A percentile compares a stretch with the other conserved stretches of the same genome.
These are phyloP conservation scores for Xylaria sp. DNA, from an alignment of 2,329 filamentous ascomycete species.

Conservation along the genomic window DNA sequence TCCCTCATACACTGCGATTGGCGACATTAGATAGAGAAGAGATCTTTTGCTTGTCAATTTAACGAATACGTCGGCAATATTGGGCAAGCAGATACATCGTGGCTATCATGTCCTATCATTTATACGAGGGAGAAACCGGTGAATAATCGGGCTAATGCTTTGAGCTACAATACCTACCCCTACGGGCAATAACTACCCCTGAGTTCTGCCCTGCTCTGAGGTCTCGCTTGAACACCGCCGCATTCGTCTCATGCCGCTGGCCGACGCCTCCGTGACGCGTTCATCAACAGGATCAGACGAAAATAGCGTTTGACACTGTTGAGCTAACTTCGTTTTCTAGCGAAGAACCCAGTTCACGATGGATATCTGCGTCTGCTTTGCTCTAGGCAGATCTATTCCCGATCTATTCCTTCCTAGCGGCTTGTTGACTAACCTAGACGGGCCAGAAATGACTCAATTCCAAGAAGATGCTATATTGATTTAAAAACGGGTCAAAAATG, in stretches of 20 bases:
- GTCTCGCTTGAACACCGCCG: slow-evolving; percentile 26
- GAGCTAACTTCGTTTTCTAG: background rate
- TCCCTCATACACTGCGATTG: background rate
- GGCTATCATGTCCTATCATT: background rate
- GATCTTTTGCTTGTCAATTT: background rate
- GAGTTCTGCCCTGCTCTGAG: slow-evolving; percentile 21
- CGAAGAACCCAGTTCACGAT: background rate
- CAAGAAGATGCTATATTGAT: slow-evolving; percentile 1
- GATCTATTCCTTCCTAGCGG: background rate
- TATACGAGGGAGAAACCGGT: background rate
- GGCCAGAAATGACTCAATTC: slow-evolving; percentile 30
- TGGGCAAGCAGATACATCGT: background rate
- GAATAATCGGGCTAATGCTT: slow-evolving; percentile 13
- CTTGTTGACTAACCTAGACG: background rate
- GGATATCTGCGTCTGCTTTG: background rate
- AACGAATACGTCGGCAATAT: background rate
- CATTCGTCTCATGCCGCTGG: slow-evolving; percentile 27
- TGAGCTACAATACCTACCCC: background rate
- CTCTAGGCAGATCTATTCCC: background rate
- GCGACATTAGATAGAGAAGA: background rate
- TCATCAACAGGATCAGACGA: slow-evolving; percentile 17
- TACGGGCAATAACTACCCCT: slow-evolving; percentile 15
- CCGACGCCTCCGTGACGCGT: slow-evolving; percentile 34
- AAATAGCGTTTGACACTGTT: slow-evolving; percentile 2
- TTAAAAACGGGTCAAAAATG: slow-evolving; percentile 12